These are phyloP conservation scores for Taphrina flavorubra DNA, from an alignment of 1,139 yeast species.

Conservation along the genomic window DNA sequence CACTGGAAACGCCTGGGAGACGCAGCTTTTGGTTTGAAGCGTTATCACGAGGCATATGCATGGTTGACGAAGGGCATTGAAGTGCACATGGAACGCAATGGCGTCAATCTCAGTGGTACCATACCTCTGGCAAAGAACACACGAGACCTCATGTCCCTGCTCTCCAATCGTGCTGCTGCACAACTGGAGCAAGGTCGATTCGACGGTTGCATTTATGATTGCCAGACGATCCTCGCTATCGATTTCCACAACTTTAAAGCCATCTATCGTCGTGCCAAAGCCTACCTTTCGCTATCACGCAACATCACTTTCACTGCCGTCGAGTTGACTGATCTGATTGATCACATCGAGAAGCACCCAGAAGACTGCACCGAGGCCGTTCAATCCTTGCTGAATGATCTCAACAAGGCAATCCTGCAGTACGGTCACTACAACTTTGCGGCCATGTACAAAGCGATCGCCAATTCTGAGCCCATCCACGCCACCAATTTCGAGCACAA, in stretches of 20 bases:
- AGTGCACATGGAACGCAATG: neutral
- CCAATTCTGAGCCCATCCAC: slow-evolving; percentile 1
- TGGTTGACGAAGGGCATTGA: slow-evolving; percentile 14
- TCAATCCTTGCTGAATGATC: neutral
- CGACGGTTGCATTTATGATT: slow-evolving; percentile 16
- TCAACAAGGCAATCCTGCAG: neutral
- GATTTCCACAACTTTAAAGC: slow-evolving; percentile 11
- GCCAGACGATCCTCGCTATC: neutral
- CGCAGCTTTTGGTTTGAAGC: slow-evolving; percentile 13
- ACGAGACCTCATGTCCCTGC: neutral
- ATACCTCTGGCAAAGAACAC: neutral
- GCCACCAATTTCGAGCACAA: slow-evolving; percentile 4
- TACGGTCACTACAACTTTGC: slow-evolving; percentile 19
- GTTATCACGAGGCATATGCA: slow-evolving; percentile 15
- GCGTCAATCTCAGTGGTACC: neutral
- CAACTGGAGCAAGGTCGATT: slow-evolving; percentile 8
- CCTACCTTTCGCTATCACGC: slow-evolving; percentile 1
- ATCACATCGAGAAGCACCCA: slow-evolving; percentile 6
- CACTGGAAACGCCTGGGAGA: slow-evolving; percentile 18
- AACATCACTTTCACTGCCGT: neutral
- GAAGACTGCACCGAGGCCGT: slow-evolving; percentile 22
- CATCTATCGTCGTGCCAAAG: slow-evolving; percentile 25
- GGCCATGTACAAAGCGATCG: neutral
- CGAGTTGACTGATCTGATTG: slow-evolving; percentile 7
- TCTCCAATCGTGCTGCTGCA: slow-evolving; percentile 25